These are phyloP conservation scores for Centrapalus pauciflorus DNA, from an alignment of 129 eudicot genomes.

Conservation along the genomic window DNA sequence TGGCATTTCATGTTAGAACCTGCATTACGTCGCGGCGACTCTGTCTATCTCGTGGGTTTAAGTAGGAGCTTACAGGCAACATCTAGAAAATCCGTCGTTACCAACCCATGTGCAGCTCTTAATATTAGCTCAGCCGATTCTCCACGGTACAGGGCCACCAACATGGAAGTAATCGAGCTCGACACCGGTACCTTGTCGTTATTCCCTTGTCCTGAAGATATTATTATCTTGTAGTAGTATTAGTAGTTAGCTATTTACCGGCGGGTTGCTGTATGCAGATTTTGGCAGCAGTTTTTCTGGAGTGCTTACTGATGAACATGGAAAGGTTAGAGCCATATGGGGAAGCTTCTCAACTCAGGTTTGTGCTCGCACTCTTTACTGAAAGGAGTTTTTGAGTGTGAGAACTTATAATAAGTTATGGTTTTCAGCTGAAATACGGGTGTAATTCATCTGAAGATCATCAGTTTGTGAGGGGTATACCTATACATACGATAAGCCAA, in stretches of 20 bases:
- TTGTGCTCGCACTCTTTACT: conserved; percentile 15
- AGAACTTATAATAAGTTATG: conserved; percentile 2
- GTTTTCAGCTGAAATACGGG: conserved; percentile 68
- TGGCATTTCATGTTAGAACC: conserved; percentile 48
- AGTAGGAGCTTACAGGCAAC: conserved; percentile 94
- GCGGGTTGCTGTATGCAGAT: conserved; percentile 39
- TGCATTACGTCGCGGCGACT: conserved; percentile 78
- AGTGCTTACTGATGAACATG: conserved; percentile 77
- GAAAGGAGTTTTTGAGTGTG: conserved; percentile 7
- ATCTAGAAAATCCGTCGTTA: conserved; percentile 84
- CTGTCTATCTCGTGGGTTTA: conserved; percentile 84
- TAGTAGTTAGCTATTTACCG: background rate
- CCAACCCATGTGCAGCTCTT: conserved; percentile 88
- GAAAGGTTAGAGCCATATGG: conserved; percentile 93
- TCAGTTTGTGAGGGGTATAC: conserved; percentile 93
- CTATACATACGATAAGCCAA: conserved; percentile 59
- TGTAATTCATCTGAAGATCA: conserved; percentile 82
- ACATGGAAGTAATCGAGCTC: conserved; percentile 96
- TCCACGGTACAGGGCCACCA: conserved; percentile 95
- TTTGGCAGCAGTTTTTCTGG: conserved; percentile 96
- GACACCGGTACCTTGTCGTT: conserved; percentile 53
- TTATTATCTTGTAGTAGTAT: background rate
- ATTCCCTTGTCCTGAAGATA: background rate
- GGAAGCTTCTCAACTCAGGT: conserved; percentile 98
- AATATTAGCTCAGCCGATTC: conserved; percentile 85